Percentiles rank a stretch among this genome's conserved stretches.
phyloP scores from a whole-genome alignment of 2,329 filamentous ascomycete species.

The Eutypella sp. region DNA sequence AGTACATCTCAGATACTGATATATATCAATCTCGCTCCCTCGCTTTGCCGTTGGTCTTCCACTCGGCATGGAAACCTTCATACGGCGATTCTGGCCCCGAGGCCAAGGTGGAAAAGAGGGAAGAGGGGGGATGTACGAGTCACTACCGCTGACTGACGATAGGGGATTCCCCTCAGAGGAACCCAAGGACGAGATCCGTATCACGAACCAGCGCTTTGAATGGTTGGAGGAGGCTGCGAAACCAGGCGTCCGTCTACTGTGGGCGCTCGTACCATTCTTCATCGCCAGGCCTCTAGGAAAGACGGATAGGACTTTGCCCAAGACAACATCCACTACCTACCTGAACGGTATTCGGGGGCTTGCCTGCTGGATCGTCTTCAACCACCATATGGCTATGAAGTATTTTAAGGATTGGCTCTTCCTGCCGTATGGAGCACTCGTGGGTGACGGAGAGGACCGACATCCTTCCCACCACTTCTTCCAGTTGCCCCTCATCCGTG shows the following conservation, averaged over 20 bases:
- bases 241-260: background rate
- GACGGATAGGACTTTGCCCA: slow-evolving; percentile 1
- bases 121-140: too few relatives aligned
- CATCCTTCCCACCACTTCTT: too few relatives aligned
- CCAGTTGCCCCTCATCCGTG: background rate
- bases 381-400: slow-evolving; percentile 2
- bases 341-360: slow-evolving; percentile 5
- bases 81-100: background rate
- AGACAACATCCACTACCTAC: slow-evolving; percentile 1
- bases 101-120: background rate
- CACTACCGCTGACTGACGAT: background rate
- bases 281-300: slow-evolving; percentile 1
- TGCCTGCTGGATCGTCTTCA: slow-evolving; percentile 3
- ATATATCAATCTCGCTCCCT: too few relatives aligned
- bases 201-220: background rate
- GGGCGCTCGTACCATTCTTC: background rate
- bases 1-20: too few relatives aligned
- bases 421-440: background rate
- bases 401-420: background rate
- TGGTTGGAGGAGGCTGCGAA: background rate
- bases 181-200: background rate
- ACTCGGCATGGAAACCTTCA: background rate
- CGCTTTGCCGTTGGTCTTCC: too few relatives aligned
- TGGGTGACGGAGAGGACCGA: background rate
- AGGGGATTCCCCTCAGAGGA: background rate